phyloP scores from a whole-genome alignment of 2,329 filamentous ascomycete genomes.

The Calonectria pteridis region DNA sequence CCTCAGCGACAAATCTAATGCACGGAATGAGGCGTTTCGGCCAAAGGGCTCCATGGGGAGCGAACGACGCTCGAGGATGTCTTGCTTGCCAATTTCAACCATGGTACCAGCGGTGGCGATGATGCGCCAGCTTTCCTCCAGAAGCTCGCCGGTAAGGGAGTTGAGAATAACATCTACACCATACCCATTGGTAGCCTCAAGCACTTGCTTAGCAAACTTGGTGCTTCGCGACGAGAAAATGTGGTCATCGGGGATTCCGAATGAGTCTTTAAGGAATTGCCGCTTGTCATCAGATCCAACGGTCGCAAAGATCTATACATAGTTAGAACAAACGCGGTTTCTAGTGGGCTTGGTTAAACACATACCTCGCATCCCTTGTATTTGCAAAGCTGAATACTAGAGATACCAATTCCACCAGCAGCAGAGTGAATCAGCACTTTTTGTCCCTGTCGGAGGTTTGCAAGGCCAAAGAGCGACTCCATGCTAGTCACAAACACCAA shows the following conservation, averaged over 20 bases:
- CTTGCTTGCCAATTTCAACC: constrained; percentile 49
- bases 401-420: constrained; percentile 48
- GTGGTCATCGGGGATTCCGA: not conserved
- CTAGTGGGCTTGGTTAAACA: not conserved
- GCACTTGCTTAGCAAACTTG: not conserved
- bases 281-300: constrained; percentile 3
- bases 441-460: constrained; percentile 31
- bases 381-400: constrained; percentile 42
- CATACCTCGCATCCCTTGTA: constrained; percentile 25
- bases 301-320: not conserved
- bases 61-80: constrained; percentile 43
- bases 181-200: not conserved
- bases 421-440: constrained; percentile 50
- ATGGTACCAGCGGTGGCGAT: constrained; percentile 51
- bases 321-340: not conserved
- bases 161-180: constrained; percentile 54
- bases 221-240: not conserved
- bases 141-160: constrained; percentile 49
- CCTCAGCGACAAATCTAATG: not conserved
- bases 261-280: not conserved
- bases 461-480: constrained; percentile 28
- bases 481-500: constrained; percentile 50
- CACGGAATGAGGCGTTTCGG: not conserved
- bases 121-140: constrained; percentile 50
- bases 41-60: constrained; percentile 52